Conservation (phyloP, 108 stramenopile genomes). For the Mediolabrus comicus region DNA sequence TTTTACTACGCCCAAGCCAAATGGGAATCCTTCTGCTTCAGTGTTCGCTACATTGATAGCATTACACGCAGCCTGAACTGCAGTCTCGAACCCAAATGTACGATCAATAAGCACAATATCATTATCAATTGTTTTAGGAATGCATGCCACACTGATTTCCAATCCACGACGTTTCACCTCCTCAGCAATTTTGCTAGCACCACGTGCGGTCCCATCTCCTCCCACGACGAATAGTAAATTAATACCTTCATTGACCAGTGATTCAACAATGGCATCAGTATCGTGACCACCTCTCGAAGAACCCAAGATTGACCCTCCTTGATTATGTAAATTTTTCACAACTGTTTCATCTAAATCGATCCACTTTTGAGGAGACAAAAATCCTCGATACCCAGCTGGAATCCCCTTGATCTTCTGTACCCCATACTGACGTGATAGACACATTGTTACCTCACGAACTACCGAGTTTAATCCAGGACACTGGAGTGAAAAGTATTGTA, state of each 20-base stretch:
- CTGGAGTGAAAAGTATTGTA: too few species aligned
- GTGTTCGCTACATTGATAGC: conserved; percentile 66
- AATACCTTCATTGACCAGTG: conserved; percentile 44
- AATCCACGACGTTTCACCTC: conserved; percentile 41
- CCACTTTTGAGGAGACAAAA: conserved; percentile 29
- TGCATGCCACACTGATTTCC: conserved; percentile 71
- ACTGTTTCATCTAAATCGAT: conserved; percentile 13
- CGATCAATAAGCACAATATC: conserved; percentile 85
- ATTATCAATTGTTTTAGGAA: conserved; percentile 89
- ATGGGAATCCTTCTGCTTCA: conserved; percentile 81
- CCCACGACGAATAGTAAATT: conserved; percentile 79
- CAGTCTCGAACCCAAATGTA: conserved; percentile 82
- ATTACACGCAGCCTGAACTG: conserved; percentile 76
- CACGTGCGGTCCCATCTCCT: conserved; percentile 90
- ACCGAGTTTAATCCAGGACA: conserved; percentile 83
- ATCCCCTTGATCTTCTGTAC: conserved; percentile 65
- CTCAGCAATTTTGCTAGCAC: conserved; percentile 56
- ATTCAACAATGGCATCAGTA: conserved; percentile 55
- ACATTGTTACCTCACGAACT: conserved; percentile 68
- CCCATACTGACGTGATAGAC: conserved; percentile 57
- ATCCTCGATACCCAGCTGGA: conserved; percentile 75
- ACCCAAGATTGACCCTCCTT: conserved; percentile 79
- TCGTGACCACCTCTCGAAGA: conserved; percentile 82
- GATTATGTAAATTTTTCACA: conserved; percentile 72
- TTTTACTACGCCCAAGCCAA: conserved; percentile 78